Evolutionary conservation across 306 rosid species (phyloP).

Genomic region (Vachellia collinsii): DNA sequence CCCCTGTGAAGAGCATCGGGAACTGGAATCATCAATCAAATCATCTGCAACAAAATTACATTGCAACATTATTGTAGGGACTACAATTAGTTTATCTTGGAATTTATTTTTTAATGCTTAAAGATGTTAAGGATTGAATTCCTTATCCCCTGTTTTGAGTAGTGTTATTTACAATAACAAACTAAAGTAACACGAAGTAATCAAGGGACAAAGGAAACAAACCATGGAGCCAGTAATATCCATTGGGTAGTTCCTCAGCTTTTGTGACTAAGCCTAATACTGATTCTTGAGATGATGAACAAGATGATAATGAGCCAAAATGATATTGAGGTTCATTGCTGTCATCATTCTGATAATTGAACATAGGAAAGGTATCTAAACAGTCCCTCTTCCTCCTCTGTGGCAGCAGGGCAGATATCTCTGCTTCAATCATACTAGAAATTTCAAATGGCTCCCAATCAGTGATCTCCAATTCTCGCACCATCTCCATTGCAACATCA

Average conservation of each 20-base stretch:
- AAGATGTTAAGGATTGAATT: not conserved
- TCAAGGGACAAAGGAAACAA: constrained; percentile 30
- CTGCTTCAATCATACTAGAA: constrained; percentile 83
- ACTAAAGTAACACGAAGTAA: not conserved
- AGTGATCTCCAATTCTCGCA: constrained; percentile 79
- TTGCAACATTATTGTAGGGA: constrained; percentile 19
- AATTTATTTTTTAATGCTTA: not conserved
- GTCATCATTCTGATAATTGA: constrained; percentile 53
- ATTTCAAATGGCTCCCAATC: constrained; percentile 88
- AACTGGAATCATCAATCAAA: constrained; percentile 66
- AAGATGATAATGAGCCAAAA: constrained; percentile 53
- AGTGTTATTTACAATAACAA: not conserved
- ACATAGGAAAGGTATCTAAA: constrained; percentile 43
- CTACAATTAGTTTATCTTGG: constrained; percentile 13
- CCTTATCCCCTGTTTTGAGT: not conserved
- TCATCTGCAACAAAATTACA: constrained; percentile 64
- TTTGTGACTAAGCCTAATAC: constrained; percentile 42
- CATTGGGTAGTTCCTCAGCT: constrained; percentile 47
- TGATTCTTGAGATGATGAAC: constrained; percentile 67
- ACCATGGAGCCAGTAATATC: constrained; percentile 65
- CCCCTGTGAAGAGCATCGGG: constrained; percentile 71
- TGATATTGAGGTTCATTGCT: constrained; percentile 48
- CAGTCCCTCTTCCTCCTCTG: constrained; percentile 48
- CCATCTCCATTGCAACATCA: constrained; percentile 93
- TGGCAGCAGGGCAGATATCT: constrained; percentile 67